These are phyloP conservation scores for Rauvolfia tetraphylla DNA, from an alignment of 257 asterid species.

Conservation along the genomic window DNA sequence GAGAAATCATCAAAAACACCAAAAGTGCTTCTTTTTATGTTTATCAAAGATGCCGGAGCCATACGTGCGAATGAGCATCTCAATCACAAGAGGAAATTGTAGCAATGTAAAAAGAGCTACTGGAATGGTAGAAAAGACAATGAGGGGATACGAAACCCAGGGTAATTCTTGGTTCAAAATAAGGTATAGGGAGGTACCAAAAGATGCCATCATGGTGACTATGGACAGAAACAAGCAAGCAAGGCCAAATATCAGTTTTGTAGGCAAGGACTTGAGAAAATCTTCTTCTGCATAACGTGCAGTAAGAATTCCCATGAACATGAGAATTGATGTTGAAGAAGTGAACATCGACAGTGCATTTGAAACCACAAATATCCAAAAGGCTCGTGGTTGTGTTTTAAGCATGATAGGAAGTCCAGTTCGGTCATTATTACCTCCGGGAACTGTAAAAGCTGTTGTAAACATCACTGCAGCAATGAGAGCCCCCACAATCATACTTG, in stretches of 20 bases:
- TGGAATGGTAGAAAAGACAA: slow-evolving; percentile 15
- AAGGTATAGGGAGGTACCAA: slow-evolving; percentile 27
- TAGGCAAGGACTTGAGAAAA: slow-evolving; percentile 25
- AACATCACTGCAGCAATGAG: slow-evolving; percentile 35
- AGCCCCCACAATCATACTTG: slow-evolving; percentile 35
- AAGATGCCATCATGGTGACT: slow-evolving; percentile 28
- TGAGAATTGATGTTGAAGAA: slow-evolving; percentile 25
- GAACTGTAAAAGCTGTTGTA: slow-evolving; percentile 34
- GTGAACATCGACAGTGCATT: slow-evolving; percentile 20
- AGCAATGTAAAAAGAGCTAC: slow-evolving; percentile 16
- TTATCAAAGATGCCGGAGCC: slow-evolving; percentile 23
- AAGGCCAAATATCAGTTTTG: slow-evolving; percentile 24
- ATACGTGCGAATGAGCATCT: slow-evolving; percentile 23
- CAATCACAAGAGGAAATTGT: slow-evolving; percentile 24
- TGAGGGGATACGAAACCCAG: slow-evolving; percentile 22
- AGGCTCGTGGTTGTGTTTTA: background rate
- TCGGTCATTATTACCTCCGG: slow-evolving; percentile 24
- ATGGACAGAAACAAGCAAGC: slow-evolving; percentile 22
- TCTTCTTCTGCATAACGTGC: slow-evolving; percentile 28
- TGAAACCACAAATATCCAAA: slow-evolving; percentile 23
- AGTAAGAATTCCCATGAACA: slow-evolving; percentile 31
- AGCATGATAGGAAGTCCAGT: slow-evolving; percentile 26
- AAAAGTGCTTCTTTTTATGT: background rate
- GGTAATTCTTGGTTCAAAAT: slow-evolving; percentile 9
- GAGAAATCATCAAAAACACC: background rate